Percentiles rank a stretch among this genome's conserved stretches.
Evolutionary conservation across 1,284 basidiomycete species (phyloP).

Genomic region (Moniliella sp.): DNA sequence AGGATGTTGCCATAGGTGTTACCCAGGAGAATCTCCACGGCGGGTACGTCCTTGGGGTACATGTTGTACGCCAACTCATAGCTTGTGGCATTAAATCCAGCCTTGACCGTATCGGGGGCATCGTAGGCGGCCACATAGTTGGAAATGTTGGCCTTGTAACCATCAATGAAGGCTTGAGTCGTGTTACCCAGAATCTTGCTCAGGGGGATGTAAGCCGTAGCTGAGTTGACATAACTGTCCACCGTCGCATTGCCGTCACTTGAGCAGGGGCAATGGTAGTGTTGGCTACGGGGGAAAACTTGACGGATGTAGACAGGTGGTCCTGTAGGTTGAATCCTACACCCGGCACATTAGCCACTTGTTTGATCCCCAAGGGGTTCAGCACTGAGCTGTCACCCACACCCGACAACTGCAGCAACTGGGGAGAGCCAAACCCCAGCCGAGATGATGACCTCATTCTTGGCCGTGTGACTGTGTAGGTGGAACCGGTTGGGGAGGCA

Average conservation of each 20-base stretch:
- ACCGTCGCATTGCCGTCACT: constrained; percentile 6
- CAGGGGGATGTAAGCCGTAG: constrained; percentile 17
- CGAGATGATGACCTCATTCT: constrained; percentile 20
- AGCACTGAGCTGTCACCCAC: constrained; percentile 38
- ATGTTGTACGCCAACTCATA: constrained; percentile 35
- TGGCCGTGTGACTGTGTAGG: constrained; percentile 16
- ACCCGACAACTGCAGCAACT: constrained; percentile 40
- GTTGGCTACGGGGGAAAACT: constrained; percentile 7
- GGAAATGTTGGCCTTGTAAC: constrained; percentile 21
- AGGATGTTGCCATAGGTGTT: constrained; percentile 10
- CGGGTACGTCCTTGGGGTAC: constrained; percentile 7
- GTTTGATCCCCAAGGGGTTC: constrained; percentile 33
- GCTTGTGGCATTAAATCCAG: constrained; percentile 48
- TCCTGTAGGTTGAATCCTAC: constrained; percentile 42
- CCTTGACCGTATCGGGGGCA: constrained; percentile 41
- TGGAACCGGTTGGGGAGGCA: constrained; percentile 3
- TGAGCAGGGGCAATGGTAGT: constrained; percentile 5
- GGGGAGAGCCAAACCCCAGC: constrained; percentile 35
- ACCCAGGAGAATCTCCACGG: constrained; percentile 18
- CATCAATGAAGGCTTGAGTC: constrained; percentile 4
- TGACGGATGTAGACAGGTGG: constrained; percentile 28
- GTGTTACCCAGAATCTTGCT: constrained; percentile 23
- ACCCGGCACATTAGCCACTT: constrained; percentile 37
- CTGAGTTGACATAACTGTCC: constrained; percentile 16
- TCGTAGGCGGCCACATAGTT: constrained; percentile 37